Evolutionary conservation across 78 protist species (phyloP).

Genomic region (Chrysochromulina parva): DNA sequence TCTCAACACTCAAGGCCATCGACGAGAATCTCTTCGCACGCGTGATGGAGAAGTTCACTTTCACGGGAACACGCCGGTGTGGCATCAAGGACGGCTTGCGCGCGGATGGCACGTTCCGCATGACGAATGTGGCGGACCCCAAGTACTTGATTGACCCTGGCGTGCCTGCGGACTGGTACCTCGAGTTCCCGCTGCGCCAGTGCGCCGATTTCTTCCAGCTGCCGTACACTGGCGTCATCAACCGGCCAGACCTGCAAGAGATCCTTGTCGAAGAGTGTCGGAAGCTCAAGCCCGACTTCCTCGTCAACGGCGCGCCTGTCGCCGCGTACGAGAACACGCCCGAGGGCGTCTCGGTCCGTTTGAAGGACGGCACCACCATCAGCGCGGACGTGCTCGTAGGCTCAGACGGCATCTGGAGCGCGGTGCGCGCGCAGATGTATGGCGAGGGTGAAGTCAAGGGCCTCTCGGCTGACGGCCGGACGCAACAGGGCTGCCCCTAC

Average conservation of each 20-base stretch:
- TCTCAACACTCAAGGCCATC: conserved; percentile 8
- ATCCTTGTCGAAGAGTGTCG: conserved; percentile 15
- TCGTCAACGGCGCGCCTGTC: neutral
- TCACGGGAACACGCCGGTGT: conserved; percentile 32
- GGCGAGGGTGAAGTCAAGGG: neutral
- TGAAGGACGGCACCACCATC: neutral
- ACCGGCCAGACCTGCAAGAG: conserved; percentile 38
- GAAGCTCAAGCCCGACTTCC: neutral
- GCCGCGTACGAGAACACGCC: neutral
- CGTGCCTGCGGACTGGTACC: conserved; percentile 4
- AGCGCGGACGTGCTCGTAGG: conserved; percentile 25
- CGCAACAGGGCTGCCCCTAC: conserved; percentile 17
- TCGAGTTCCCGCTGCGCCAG: neutral
- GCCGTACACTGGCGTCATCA: conserved; percentile 43
- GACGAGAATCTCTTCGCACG: neutral
- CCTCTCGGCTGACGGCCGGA: neutral
- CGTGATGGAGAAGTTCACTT: conserved; percentile 18
- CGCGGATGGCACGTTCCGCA: neutral
- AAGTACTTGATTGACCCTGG: neutral
- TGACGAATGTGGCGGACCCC: neutral
- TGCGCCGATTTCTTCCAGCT: conserved; percentile 17
- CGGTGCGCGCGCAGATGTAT: conserved; percentile 28
- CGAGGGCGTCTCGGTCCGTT: neutral
- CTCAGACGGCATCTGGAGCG: conserved; percentile 45
- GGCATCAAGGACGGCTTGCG: conserved; percentile 42